Evolutionary conservation across 2,329 filamentous ascomycete species (phyloP), one percentile per base, ranked within the genome.

Genomic region (Trichoderma oligosporum): DNA sequence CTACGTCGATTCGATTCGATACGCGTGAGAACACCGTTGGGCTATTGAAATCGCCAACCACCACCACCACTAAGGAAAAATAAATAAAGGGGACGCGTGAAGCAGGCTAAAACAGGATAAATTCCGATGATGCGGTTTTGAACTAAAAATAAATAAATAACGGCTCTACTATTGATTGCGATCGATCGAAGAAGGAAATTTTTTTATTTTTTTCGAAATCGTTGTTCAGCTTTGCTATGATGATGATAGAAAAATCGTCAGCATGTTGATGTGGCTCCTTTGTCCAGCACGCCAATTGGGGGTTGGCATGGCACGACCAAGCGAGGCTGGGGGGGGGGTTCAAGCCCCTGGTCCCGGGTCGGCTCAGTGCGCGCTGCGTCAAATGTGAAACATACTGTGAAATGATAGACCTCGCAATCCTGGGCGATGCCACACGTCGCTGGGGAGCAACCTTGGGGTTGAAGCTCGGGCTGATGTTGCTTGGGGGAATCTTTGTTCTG

Each of bases 401-500:
- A 56, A 42, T 56, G 39, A 59, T 56, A 31, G 60, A 57, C 52
- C 66, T 62, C 44, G 62, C 61, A 65, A 68, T 69, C 59, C 62
- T 59, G 53, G 58, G 59, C 56, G 60, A 58, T 60, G 57, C 61
- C 63, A 60, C 59, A 63, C 65, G 60, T 61, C 61, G 59, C 60
- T 62, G 59, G 60, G 56, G 65, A 69, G 65, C 56, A 53, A 49
- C 52, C 42, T 36, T 58, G 62, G 59, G 59, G 60, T 41, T 53
- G 44, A 60, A 65, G 62, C 51, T 53, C 45, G 56, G 66, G 62
- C 62, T 68, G 67, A 68, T 63, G 66, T 61, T 65, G 67, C 38
- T 62, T 63, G 64, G 62, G 64, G 38, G 53, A n/a, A 55, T 48
- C 60, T 63, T 57, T 62, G n/a, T n/a, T 65, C 46, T 54, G 57